phyloP scores from a whole-genome alignment of 805 yeast species.

The Nakazawaea wickerhamii region DNA sequence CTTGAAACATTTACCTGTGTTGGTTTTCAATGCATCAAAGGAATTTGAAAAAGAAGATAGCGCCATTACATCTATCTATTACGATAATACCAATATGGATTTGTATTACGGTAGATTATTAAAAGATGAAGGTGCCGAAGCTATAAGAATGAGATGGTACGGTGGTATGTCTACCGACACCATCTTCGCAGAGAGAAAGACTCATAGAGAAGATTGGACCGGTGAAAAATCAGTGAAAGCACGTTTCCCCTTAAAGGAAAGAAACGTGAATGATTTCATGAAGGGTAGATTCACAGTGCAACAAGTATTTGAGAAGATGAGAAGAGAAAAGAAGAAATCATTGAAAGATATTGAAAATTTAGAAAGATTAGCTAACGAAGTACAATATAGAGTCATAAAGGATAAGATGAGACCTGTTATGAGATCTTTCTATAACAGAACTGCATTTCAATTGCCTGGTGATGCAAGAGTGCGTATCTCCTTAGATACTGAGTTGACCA shows the following conservation, averaged over 20 bases:
- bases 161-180: conserved; percentile 95
- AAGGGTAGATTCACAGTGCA: conserved; percentile 80
- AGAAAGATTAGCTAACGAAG: conserved; percentile 89
- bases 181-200: conserved; percentile 75
- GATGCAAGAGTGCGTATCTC: conserved; percentile 99
- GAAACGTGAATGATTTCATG: conserved; percentile 79
- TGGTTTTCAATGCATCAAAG: conserved; percentile 93
- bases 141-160: conserved; percentile 97
- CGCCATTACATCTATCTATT: conserved; percentile 95
- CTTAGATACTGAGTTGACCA: conserved; percentile 91
- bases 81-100: conserved; percentile 85
- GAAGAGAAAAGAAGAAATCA: conserved; percentile 88
- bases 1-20: conserved; percentile 91
- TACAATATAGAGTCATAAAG: conserved; percentile 76
- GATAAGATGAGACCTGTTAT: conserved; percentile 88
- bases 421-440: conserved; percentile 94
- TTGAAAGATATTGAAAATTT: conserved; percentile 83
- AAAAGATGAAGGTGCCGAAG: conserved; percentile 98
- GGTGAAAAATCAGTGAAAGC: conserved; percentile 97
- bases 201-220: conserved; percentile 93
- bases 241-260: conserved; percentile 88
- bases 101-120: conserved; percentile 90
- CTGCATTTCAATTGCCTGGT: conserved; percentile 98
- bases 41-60: conserved; percentile 93
- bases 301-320: conserved; percentile 87